Base-by-base conservation (phyloP, 208 protist genomes). In the Trypanosoma mega region DNA sequence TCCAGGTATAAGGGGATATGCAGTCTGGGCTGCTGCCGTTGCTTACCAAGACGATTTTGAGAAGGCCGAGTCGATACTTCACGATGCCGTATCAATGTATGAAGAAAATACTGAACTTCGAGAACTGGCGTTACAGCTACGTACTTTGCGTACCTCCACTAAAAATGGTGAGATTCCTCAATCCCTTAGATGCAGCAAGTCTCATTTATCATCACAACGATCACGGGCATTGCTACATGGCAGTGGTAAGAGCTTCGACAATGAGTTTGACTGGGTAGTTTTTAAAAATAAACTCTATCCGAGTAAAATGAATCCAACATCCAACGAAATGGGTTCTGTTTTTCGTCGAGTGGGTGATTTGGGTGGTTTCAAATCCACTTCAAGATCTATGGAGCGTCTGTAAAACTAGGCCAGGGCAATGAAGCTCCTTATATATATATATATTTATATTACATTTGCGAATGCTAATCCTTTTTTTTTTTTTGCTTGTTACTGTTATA, bases 281-380 rank as follows among this genome's bases (percentile, higher is more conserved):
- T 94, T 92, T 57, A 87, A 88, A 60, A 85, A 87, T 37, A 92
- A 85, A 57, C 72, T 90, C 9, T 90, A 91, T 54, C 83, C 82
- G 6, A 78, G 72, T 21, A 92, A 94, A 67, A 88, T 94, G 81
- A 75, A 94, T 63, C 88, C 85, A 30, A 61, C 63, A 9, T 84
- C 61, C 1, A 91, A 89, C 47, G 88, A 92, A 54, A 83, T 94
- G 79, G 88, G 88, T 0, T 92, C 88, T 20, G 85, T 91, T 3
- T 94, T 94, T 66, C 59, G 88, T 36, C 79, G 88, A 11, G 85
- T 94, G 1, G 88, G 88, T 29, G 82, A 92, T 47, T 58, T 91
- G 43, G 82, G 84, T 30, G 76, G 77, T 18, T 67, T 73, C 43
- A 90, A 89, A 65, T 90, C 85, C 6, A 92, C 82, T 11, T 90